A percentile compares a stretch with the other conserved stretches of the same genome.
phyloP scores from a whole-genome alignment of 2,329 filamentous ascomycete species.

The Trichophyton verrucosum region DNA sequence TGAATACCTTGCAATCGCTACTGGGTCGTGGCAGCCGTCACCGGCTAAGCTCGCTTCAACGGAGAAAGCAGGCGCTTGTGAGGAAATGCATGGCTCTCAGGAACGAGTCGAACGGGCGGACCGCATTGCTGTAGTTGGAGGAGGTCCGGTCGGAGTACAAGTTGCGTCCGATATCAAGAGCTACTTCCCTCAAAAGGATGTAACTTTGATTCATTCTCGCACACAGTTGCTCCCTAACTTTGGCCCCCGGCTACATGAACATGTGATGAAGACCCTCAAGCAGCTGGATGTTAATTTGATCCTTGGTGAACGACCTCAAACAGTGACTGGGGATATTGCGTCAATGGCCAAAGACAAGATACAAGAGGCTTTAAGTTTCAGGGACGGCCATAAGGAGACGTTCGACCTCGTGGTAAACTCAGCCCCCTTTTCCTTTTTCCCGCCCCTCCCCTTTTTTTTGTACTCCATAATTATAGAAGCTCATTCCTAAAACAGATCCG shows the following conservation, averaged over 20 bases:
- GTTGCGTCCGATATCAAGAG: constrained; percentile 34
- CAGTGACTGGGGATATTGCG: neutral
- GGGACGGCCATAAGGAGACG: constrained; percentile 8
- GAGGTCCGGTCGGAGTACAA: constrained; percentile 33
- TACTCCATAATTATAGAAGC: neutral
- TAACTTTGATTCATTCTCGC: constrained; percentile 33
- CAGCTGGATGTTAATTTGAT: constrained; percentile 14
- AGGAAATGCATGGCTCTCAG: constrained; percentile 37
- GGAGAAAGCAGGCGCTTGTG: constrained; percentile 34
- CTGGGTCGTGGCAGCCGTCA: constrained; percentile 36
- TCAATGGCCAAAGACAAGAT: constrained; percentile 3
- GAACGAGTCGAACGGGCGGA: constrained; percentile 32
- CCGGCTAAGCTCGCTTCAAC: constrained; percentile 39
- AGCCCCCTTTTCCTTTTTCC: too few species aligned
- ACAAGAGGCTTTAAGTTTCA: constrained; percentile 7
- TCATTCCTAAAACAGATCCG: constrained; percentile 21
- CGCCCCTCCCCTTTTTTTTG: neutral
- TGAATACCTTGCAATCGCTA: constrained; percentile 46
- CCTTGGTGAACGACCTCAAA: constrained; percentile 11
- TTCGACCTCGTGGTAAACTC: constrained; percentile 8
- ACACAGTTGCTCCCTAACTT: constrained; percentile 16
- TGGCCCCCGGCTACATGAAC: constrained; percentile 23
- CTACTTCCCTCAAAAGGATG: constrained; percentile 29
- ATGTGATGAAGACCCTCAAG: constrained; percentile 25
- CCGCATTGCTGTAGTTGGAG: constrained; percentile 28